A percentile compares a stretch with the other conserved stretches of the same genome.
Conservation (phyloP, 257 asterid species). For the Ligustrum vulgare region DNA sequence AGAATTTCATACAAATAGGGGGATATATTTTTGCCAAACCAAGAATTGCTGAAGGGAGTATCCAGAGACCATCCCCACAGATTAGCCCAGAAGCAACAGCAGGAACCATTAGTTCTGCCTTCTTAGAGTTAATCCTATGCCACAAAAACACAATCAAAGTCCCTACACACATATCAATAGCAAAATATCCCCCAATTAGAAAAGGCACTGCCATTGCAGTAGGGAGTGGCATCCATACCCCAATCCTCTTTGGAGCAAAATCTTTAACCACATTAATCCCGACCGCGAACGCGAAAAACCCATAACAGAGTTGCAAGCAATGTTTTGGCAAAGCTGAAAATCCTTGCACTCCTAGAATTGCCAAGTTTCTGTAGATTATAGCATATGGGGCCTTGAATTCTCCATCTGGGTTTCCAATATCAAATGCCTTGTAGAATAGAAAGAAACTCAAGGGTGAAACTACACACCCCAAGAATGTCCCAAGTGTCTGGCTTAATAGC, state of each 20-base stretch:
- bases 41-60: slow-evolving; percentile 73
- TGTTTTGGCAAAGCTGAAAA: slow-evolving; percentile 77
- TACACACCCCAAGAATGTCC: slow-evolving; percentile 67
- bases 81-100: slow-evolving; percentile 86
- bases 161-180: slow-evolving; percentile 91
- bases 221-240: slow-evolving; percentile 82
- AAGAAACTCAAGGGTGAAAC: slow-evolving; percentile 64
- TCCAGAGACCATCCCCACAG: slow-evolving; percentile 90
- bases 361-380: slow-evolving; percentile 68
- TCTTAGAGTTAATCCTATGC: slow-evolving; percentile 45
- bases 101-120: slow-evolving; percentile 69
- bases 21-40: slow-evolving; percentile 69
- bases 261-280: slow-evolving; percentile 56
- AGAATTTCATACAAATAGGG: slow-evolving; percentile 81
- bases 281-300: slow-evolving; percentile 64
- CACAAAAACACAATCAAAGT: slow-evolving; percentile 59
- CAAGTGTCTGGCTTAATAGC: slow-evolving; percentile 69
- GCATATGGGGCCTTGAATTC: slow-evolving; percentile 89
- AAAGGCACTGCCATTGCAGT: slow-evolving; percentile 90
- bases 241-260: slow-evolving; percentile 44
- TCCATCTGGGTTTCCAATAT: slow-evolving; percentile 76
- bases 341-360: slow-evolving; percentile 80
- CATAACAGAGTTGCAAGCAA: slow-evolving; percentile 74
- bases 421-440: slow-evolving; percentile 70
- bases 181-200: slow-evolving; percentile 66